Evolutionary conservation across 306 rosid species (phyloP).

Genomic region (Glycine soja): DNA sequence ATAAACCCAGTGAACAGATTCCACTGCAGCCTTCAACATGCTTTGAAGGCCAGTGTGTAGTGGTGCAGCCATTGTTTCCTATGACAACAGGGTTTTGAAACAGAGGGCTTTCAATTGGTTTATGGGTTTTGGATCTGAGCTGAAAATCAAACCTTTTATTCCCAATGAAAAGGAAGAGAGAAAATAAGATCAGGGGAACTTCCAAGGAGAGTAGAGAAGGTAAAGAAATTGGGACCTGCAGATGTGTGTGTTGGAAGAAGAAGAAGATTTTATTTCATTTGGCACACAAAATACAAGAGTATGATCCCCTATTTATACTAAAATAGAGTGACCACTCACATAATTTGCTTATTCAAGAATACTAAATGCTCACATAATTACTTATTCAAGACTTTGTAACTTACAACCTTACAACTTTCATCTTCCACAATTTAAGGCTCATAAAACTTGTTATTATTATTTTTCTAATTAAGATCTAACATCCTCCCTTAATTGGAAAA

Average conservation of each 20-base stretch:
- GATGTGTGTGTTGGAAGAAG: background rate
- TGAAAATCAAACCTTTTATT: conserved; percentile 47
- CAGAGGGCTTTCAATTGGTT: conserved; percentile 36
- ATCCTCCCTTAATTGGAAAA: too few relatives aligned
- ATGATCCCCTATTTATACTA: too few relatives aligned
- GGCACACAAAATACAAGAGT: too few relatives aligned
- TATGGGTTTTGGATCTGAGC: conserved; percentile 48
- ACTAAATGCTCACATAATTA: too few relatives aligned
- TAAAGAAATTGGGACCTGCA: conserved; percentile 42
- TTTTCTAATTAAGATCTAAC: too few relatives aligned
- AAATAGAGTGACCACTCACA: too few relatives aligned
- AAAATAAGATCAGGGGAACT: conserved; percentile 29
- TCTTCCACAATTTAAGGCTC: too few relatives aligned
- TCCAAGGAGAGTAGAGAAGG: conserved; percentile 35
- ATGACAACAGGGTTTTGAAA: conserved; percentile 7
- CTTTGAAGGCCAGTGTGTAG: conserved; percentile 61
- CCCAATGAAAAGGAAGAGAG: background rate
- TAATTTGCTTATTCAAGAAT: too few relatives aligned
- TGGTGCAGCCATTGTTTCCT: conserved; percentile 65
- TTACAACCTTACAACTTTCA: too few relatives aligned
- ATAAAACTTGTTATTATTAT: too few relatives aligned
- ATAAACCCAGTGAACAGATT: conserved; percentile 98
- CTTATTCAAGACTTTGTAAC: too few relatives aligned
- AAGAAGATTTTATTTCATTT: too few relatives aligned
- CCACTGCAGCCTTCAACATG: conserved; percentile 87